Conservation (phyloP, 2,329 filamentous ascomycete genomes). For the Leptographium flavum region DNA sequence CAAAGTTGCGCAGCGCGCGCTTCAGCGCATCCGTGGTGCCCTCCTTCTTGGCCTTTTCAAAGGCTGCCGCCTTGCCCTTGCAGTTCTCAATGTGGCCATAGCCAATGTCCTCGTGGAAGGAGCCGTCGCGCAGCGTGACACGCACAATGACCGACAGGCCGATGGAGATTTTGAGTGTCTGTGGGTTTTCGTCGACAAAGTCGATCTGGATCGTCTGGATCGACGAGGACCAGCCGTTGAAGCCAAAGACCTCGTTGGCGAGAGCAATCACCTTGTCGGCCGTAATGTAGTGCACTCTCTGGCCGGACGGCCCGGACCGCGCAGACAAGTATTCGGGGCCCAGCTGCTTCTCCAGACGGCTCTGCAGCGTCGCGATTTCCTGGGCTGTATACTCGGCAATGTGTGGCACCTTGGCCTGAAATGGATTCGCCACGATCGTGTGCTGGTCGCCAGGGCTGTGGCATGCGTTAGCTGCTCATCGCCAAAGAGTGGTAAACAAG, state of each 20-base stretch:
- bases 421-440: slow-evolving; percentile 57
- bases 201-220: slow-evolving; percentile 92
- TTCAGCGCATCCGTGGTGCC: slow-evolving; percentile 92
- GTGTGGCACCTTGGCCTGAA: slow-evolving; percentile 48
- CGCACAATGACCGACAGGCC: slow-evolving; percentile 84
- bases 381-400: slow-evolving; percentile 75
- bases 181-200: slow-evolving; percentile 77
- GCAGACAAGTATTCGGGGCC: slow-evolving; percentile 93
- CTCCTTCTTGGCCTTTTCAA: slow-evolving; percentile 98
- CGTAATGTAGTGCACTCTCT: slow-evolving; percentile 85
- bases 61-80: slow-evolving; percentile 86
- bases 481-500: no score
- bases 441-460: slow-evolving; percentile 57
- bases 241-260: slow-evolving; percentile 89
- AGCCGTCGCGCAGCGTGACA: slow-evolving; percentile 80
- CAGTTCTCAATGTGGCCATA: slow-evolving; percentile 96
- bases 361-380: slow-evolving; percentile 78
- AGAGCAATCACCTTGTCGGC: slow-evolving; percentile 93
- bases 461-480: not conserved
- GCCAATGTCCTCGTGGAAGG: slow-evolving; percentile 95
- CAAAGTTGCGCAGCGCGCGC: slow-evolving; percentile 77
- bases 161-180: slow-evolving; percentile 65
- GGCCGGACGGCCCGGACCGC: slow-evolving; percentile 66
- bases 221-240: slow-evolving; percentile 95
- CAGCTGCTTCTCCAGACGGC: slow-evolving; percentile 78